Conservation (phyloP, 2,329 filamentous ascomycete species). For the Ceratocystis variospora region DNA sequence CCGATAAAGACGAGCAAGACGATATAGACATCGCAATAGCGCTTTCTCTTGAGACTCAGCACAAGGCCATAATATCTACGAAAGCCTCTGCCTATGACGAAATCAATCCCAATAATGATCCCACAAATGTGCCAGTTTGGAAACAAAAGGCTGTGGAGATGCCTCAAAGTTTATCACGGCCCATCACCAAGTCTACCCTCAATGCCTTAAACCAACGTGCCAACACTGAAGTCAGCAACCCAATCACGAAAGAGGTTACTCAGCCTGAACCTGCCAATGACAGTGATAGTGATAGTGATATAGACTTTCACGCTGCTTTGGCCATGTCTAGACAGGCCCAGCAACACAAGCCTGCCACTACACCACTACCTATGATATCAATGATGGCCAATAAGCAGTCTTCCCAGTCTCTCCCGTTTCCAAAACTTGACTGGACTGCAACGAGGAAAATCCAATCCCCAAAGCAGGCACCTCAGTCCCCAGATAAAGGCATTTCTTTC, state of each 20-base stretch:
- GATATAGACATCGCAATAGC: constrained; percentile 73
- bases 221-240: constrained; percentile 48
- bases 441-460: neutral
- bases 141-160: constrained; percentile 39
- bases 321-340: constrained; percentile 33
- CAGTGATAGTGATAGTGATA: constrained; percentile 50
- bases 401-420: constrained; percentile 76
- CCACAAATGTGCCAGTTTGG: constrained; percentile 37
- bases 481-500: neutral
- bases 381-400: constrained; percentile 32
- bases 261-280: constrained; percentile 33
- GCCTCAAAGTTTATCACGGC: constrained; percentile 37
- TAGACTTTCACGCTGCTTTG: constrained; percentile 65
- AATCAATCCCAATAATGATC: constrained; percentile 37
- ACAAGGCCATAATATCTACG: constrained; percentile 25
- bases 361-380: constrained; percentile 2
- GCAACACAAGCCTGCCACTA: neutral
- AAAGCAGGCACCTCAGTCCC: neutral
- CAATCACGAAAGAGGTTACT: constrained; percentile 48
- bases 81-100: constrained; percentile 20
- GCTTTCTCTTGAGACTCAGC: constrained; percentile 61
- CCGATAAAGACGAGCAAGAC: constrained; percentile 26
- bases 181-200: constrained; percentile 21
- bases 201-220: constrained; percentile 15
- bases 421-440: constrained; percentile 55